These are phyloP conservation scores for Sporobolomyces pararoseus DNA, from an alignment of 768 basidiomycete species.

Conservation along the genomic window DNA sequence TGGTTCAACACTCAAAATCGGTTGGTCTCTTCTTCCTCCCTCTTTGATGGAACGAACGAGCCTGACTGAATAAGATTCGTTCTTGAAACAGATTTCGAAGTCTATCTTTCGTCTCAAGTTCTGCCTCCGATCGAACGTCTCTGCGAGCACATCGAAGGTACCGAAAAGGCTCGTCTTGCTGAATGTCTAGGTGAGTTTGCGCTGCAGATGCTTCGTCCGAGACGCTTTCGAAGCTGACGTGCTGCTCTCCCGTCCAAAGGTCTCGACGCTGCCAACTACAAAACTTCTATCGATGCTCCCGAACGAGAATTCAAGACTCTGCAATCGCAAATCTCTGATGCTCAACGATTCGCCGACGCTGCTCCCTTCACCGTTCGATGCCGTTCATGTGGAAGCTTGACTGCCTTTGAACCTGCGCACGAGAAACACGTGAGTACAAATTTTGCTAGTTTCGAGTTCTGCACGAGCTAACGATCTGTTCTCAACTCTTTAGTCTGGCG, in stretches of 20 bases:
- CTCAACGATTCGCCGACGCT: slow-evolving; percentile 76
- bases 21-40: slow-evolving; percentile 52
- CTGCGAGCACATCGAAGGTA: slow-evolving; percentile 94
- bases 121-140: slow-evolving; percentile 90
- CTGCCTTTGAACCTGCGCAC: slow-evolving; percentile 42
- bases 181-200: slow-evolving; percentile 78
- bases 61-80: not conserved
- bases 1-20: slow-evolving; percentile 65
- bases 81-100: slow-evolving; percentile 67
- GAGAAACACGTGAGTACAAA: slow-evolving; percentile 48
- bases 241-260: too few species aligned
- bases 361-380: slow-evolving; percentile 71
- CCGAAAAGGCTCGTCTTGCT: slow-evolving; percentile 82
- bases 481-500: slow-evolving; percentile 59
- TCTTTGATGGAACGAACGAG: not conserved
- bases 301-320: slow-evolving; percentile 71
- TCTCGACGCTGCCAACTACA: slow-evolving; percentile 47
- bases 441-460: not conserved
- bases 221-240: too few species aligned
- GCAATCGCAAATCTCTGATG: slow-evolving; percentile 83
- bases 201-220: not conserved
- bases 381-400: slow-evolving; percentile 62
- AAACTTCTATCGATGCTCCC: slow-evolving; percentile 49
- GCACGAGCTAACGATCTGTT: slow-evolving; percentile 51
- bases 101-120: slow-evolving; percentile 85